phyloP scores from a whole-genome alignment of 2,329 filamentous ascomycete species.

The Apiospora malaysiana region DNA sequence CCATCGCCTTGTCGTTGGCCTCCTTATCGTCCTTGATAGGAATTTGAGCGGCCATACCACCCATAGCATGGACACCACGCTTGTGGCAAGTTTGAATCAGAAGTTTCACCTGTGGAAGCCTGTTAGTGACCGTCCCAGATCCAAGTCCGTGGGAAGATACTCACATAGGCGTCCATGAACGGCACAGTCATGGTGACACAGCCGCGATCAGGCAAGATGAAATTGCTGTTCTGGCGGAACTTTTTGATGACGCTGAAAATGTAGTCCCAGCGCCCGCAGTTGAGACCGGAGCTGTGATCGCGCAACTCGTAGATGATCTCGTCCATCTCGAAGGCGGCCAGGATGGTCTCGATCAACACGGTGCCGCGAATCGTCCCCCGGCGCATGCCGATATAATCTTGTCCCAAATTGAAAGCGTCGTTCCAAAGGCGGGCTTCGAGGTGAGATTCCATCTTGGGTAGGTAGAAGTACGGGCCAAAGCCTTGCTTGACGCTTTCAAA shows the following conservation, averaged over 20 bases:
- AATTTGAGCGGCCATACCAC: slow-evolving; percentile 98
- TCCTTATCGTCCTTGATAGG: slow-evolving; percentile 94
- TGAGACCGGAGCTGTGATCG: slow-evolving; percentile 93
- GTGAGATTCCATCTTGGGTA: slow-evolving; percentile 98
- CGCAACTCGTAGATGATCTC: slow-evolving; percentile 99
- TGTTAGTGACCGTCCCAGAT: not conserved
- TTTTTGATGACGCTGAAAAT: slow-evolving; percentile 99
- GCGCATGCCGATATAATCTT: slow-evolving; percentile 89
- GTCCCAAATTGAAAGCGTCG: slow-evolving; percentile 93
- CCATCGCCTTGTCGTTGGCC: slow-evolving; percentile 95
- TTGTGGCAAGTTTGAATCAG: slow-evolving; percentile 98
- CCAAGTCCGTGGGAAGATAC: slow-evolving; percentile 13
- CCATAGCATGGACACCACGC: slow-evolving; percentile 97
- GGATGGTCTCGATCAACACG: slow-evolving; percentile 96
- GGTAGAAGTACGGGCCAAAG: slow-evolving; percentile 94
- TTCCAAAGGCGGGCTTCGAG: slow-evolving; percentile 98
- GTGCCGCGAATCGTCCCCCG: slow-evolving; percentile 94
- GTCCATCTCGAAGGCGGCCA: slow-evolving; percentile 99
- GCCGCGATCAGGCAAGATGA: slow-evolving; percentile 90
- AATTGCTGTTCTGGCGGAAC: slow-evolving; percentile 93
- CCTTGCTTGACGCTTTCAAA: slow-evolving; percentile 84
- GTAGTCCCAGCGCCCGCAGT: slow-evolving; percentile 99
- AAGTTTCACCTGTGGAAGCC: slow-evolving; percentile 67
- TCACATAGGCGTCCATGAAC: slow-evolving; percentile 92
- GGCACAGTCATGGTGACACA: slow-evolving; percentile 96